Conservation (phyloP, 345 rosid species). For the Laguncularia racemosa region DNA sequence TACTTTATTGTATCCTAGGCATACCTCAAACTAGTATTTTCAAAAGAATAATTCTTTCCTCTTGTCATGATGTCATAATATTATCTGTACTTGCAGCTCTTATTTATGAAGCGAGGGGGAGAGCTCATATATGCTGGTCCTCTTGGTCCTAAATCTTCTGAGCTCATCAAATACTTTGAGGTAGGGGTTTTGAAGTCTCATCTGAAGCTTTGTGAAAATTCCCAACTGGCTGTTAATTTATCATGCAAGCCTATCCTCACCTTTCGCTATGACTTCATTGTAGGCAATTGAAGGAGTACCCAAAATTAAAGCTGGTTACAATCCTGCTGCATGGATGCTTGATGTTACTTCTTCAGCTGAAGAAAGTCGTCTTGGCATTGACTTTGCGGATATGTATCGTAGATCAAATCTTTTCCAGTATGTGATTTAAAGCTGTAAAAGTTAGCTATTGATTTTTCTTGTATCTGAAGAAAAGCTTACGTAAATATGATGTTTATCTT, state of each 20-base stretch:
- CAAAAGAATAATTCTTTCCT: background rate
- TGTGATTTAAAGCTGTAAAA: constrained; percentile 17
- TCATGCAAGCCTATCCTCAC: background rate
- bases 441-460: constrained; percentile 23
- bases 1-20: background rate
- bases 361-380: constrained; percentile 67
- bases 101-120: constrained; percentile 99
- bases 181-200: constrained; percentile 26
- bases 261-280: background rate
- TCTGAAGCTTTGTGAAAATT: constrained; percentile 4
- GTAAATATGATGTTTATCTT: constrained; percentile 7
- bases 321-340: constrained; percentile 99
- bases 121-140: constrained; percentile 97
- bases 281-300: constrained; percentile 84
- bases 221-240: background rate
- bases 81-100: constrained; percentile 49
- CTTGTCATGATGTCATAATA: background rate
- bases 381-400: constrained; percentile 84
- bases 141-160: constrained; percentile 75
- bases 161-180: constrained; percentile 82
- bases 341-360: constrained; percentile 75
- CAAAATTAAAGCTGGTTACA: constrained; percentile 70
- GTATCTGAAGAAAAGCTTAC: constrained; percentile 33
- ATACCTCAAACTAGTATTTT: background rate
- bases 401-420: constrained; percentile 68